Base-by-base conservation (phyloP, 2,329 filamentous ascomycete genomes). In the Rhynchosporium graminicola region DNA sequence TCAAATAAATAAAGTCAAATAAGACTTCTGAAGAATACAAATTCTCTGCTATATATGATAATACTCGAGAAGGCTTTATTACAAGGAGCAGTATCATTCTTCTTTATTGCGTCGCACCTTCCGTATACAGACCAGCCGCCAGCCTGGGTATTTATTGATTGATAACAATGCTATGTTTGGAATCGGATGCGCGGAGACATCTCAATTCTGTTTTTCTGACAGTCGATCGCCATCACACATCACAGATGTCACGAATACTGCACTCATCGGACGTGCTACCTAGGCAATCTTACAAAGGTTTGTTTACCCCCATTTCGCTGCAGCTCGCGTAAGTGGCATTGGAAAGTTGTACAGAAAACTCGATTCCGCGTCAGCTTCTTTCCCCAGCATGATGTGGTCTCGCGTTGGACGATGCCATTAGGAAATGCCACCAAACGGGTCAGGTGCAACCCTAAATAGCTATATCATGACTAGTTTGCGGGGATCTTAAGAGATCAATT, bases 211-310 rank as follows among this genome's bases (percentile, higher is more conserved):
- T 46, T n/a, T 31, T 10, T 7, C 13, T 20, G 9, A 20, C 20
- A 20, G 20, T n/a, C 15, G 36, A 15, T 20, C 5, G 20, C 40
- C 31, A 58, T 40, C n/a, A 38, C 20, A 40, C 40, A 52, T 62
- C 55, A 29, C 55, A 47, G 60, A 62, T 55, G 46, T 62, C 60
- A 54, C 60, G 52, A 62, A 26, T n/a, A n/a, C 26, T 31, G 15
- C 15, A 13, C 3, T 38, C 8, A 29, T 2, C 2, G 20, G 3
- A 20, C 13, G 40, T 46, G 12, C 15, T 58, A 10, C 1, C 31
- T 26, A 26, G 10, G 4, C 29, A 38, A 13, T 6, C 13, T 43
- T 20, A 20, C 1, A 20, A 20, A 20, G 20, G 20, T 20, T 20
- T 20, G 20, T 20, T 20, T 20, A 20, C 20, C 20, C 20, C 20